Base-by-base conservation (phyloP, 176 grass and related monocot species). In the Musa troglodytarum region DNA sequence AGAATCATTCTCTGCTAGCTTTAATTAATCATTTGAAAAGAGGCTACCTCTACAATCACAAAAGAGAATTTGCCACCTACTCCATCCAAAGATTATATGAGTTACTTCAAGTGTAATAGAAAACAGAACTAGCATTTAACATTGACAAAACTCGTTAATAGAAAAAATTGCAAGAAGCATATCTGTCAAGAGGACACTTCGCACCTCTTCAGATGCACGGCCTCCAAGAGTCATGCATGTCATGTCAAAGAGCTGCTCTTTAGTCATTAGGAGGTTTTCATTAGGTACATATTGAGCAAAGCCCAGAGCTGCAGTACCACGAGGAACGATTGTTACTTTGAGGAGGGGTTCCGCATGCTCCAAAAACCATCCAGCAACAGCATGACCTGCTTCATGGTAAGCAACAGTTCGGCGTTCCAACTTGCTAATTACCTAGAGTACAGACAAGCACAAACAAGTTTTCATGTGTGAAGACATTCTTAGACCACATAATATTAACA, bases 301-400 rank as follows among this genome's bases (percentile, higher is more conserved):
- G 17, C 94, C 94, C 81, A 98, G 72, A 83, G 94, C 80, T 68
- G 94, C 88, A 26, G 88, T 93, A 79, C 88, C 90, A 77, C 94
- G 88, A 66, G 94, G 94, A 69, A 97, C 84, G 69, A 97, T 97
- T 74, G 94, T 98, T 55, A 98, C 94, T 81, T 98, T 93, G 58
- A 98, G 84, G 2, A 98, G 81, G 50, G 94, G 90, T 55, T 98
- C 90, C 19, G 90, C 90, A 83, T 98, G 82, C 82, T 98, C 90
- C 79, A 98, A 91, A 82, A 98, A 98, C 88, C 90, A 98, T 78
- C 94, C 90, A 74, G 76, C 90, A 82, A 93, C 94, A 65, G 94
- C 94, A 88, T 93, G 94, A 26, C 94, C 90, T 20, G 94, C 88
- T 85, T 98, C 94, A 83, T 98, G 94, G 77, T 93, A 98, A 17